These are phyloP conservation scores for Petasospora fabianii DNA, from an alignment of 1,139 yeast genomes.

Conservation along the genomic window DNA sequence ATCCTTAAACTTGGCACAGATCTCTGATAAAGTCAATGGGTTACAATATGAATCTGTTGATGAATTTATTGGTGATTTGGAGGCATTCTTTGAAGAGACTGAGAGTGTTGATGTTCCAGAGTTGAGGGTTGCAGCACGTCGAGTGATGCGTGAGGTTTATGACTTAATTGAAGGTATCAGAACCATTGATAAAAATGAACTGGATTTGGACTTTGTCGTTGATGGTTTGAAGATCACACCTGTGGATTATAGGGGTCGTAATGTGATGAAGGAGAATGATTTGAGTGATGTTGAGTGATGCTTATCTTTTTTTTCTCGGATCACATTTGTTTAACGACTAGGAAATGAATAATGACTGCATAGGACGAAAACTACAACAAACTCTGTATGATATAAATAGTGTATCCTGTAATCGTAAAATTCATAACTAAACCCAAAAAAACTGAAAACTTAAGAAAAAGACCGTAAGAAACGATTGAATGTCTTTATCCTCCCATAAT, in stretches of 20 bases:
- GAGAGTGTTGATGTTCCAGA: constrained; percentile 15
- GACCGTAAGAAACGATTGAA: too few species aligned
- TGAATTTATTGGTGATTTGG: constrained; percentile 30
- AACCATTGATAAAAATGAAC: constrained; percentile 11
- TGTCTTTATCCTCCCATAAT: too few species aligned
- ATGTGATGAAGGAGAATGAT: constrained; percentile 28
- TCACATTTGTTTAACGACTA: too few species aligned
- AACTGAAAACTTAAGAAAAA: too few species aligned
- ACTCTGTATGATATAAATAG: too few species aligned
- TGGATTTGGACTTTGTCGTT: constrained; percentile 18
- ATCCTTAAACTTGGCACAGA: constrained; percentile 17
- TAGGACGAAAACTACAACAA: too few species aligned
- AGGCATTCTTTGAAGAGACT: constrained; percentile 23
- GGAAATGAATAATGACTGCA: too few species aligned
- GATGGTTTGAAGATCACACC: constrained; percentile 20
- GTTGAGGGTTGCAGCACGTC: constrained; percentile 21
- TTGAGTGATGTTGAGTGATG: constrained; percentile 33
- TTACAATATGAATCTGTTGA: constrained; percentile 27
- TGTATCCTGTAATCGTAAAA: too few species aligned
- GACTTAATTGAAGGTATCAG: constrained; percentile 16
- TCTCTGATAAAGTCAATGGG: constrained; percentile 26
- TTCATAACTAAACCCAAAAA: too few species aligned
- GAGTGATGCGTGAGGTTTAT: constrained; percentile 21
- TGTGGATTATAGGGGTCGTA: constrained; percentile 30
- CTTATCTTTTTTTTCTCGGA: too few species aligned